These are phyloP conservation scores for Saccharomyces mikatae DNA, from an alignment of 805 yeast species.

Conservation along the genomic window DNA sequence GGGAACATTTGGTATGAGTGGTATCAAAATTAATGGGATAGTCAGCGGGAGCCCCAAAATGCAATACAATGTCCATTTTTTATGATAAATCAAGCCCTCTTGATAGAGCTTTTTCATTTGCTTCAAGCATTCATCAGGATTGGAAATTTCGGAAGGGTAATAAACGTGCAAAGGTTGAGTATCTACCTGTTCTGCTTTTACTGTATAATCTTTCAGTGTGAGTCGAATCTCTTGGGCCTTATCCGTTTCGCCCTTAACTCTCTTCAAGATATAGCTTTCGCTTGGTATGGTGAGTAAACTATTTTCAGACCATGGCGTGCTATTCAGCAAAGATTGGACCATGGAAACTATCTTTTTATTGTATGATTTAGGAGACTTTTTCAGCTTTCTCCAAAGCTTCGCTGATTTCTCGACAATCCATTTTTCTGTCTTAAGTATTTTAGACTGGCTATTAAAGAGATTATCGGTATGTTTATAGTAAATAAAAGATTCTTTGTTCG, in stretches of 20 bases:
- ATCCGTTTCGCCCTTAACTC: slow-evolving; percentile 10
- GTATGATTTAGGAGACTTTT: slow-evolving; percentile 43
- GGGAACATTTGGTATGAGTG: slow-evolving; percentile 86
- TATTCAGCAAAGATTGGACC: slow-evolving; percentile 46
- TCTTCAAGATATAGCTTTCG: slow-evolving; percentile 42
- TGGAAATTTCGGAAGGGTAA: slow-evolving; percentile 38
- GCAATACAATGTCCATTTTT: slow-evolving; percentile 45
- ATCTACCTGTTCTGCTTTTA: slow-evolving; percentile 9
- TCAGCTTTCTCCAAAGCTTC: slow-evolving; percentile 56
- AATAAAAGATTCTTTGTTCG: slow-evolving; percentile 51
- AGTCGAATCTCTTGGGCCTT: slow-evolving; percentile 10
- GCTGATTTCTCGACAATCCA: slow-evolving; percentile 43
- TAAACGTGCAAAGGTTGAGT: slow-evolving; percentile 37
- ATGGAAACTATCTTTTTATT: slow-evolving; percentile 52
- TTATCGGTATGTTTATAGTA: slow-evolving; percentile 53
- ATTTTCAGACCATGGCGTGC: slow-evolving; percentile 74
- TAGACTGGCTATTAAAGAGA: slow-evolving; percentile 31
- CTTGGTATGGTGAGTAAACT: slow-evolving; percentile 73
- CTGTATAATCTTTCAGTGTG: slow-evolving; percentile 12
- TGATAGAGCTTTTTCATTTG: slow-evolving; percentile 39
- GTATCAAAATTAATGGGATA: slow-evolving; percentile 70
- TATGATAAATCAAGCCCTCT: slow-evolving; percentile 44
- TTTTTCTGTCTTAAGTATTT: slow-evolving; percentile 34
- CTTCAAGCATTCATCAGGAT: slow-evolving; percentile 22
- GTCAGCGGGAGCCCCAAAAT: slow-evolving; percentile 65